These are phyloP conservation scores for Kregervanrija pseudodelftensis DNA, from an alignment of 805 yeast species.

Conservation along the genomic window DNA sequence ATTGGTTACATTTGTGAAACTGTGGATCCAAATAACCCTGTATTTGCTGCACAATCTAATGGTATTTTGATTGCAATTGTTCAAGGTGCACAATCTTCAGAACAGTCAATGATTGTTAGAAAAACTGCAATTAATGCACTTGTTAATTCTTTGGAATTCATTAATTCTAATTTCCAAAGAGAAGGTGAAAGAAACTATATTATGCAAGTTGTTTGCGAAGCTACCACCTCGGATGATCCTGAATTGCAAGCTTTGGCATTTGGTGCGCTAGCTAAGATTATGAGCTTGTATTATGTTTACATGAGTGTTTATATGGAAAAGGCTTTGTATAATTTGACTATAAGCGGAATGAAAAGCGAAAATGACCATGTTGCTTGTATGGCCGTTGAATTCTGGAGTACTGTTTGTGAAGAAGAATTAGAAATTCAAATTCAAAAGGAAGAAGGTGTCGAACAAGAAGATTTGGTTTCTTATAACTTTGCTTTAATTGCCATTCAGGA, in stretches of 20 bases:
- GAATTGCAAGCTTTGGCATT: constrained; percentile 91
- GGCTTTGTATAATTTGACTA: constrained; percentile 86
- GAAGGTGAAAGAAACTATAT: constrained; percentile 95
- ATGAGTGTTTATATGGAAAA: constrained; percentile 97
- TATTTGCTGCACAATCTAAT: constrained; percentile 76
- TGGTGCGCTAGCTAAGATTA: constrained; percentile 89
- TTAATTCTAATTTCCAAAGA: constrained; percentile 77
- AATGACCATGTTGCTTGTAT: constrained; percentile 89
- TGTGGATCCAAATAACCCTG: constrained; percentile 76
- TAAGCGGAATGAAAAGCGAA: constrained; percentile 78
- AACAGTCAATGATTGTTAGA: constrained; percentile 68
- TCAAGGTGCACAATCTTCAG: constrained; percentile 88
- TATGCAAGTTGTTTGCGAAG: constrained; percentile 99
- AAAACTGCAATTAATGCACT: constrained; percentile 89
- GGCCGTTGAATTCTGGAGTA: constrained; percentile 99
- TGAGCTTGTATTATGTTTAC: constrained; percentile 79
- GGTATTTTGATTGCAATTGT: constrained; percentile 93
- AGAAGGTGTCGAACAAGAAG: constrained; percentile 33
- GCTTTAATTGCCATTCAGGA: constrained; percentile 78
- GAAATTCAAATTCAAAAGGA: constrained; percentile 67
- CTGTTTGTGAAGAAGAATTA: constrained; percentile 97
- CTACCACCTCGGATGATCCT: constrained; percentile 80
- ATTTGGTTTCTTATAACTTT: constrained; percentile 61
- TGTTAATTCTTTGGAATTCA: constrained; percentile 84
- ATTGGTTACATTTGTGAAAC: constrained; percentile 96